Percentiles rank a stretch among this genome's conserved stretches.
These are phyloP conservation scores for Clarireedia sp. DNA, from an alignment of 2,329 filamentous ascomycete genomes.

Conservation along the genomic window DNA sequence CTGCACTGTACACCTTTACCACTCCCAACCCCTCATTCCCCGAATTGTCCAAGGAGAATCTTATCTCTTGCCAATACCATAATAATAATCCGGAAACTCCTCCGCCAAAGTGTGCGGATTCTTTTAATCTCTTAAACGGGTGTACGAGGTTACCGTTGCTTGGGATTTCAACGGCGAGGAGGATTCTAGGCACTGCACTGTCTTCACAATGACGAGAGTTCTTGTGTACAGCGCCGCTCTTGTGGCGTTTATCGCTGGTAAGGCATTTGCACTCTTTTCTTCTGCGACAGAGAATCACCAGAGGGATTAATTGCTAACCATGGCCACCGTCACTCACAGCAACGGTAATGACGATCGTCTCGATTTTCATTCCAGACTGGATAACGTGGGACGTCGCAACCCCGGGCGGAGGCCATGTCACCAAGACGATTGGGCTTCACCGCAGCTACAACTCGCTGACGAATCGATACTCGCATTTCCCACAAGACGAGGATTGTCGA, in stretches of 20 bases:
- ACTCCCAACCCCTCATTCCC: not conserved
- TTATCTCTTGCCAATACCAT: not conserved
- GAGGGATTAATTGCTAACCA: not conserved
- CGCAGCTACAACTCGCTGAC: slow-evolving; percentile 63
- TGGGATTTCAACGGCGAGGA: slow-evolving; percentile 8
- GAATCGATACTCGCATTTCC: slow-evolving; percentile 55
- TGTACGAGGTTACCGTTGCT: slow-evolving; percentile 7
- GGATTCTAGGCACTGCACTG: slow-evolving; percentile 1
- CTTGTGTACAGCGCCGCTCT: slow-evolving; percentile 36
- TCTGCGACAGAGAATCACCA: not conserved
- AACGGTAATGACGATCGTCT: slow-evolving; percentile 61
- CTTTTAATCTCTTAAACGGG: not conserved
- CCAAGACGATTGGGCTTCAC: slow-evolving; percentile 71
- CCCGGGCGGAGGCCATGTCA: slow-evolving; percentile 41
- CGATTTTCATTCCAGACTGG: slow-evolving; percentile 66
- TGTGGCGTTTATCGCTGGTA: slow-evolving; percentile 37
- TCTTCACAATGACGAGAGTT: slow-evolving; percentile 34
- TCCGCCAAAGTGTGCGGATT: not conserved
- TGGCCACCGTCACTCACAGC: slow-evolving; percentile 47
- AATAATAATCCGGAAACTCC: not conserved
- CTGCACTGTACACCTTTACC: not conserved
- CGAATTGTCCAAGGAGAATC: not conserved
- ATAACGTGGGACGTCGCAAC: slow-evolving; percentile 52
- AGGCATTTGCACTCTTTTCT: slow-evolving; percentile 35
- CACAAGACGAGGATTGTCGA: slow-evolving; percentile 56